Conservation (phyloP, 2,329 filamentous ascomycete genomes). For the Cercospora sp. region DNA sequence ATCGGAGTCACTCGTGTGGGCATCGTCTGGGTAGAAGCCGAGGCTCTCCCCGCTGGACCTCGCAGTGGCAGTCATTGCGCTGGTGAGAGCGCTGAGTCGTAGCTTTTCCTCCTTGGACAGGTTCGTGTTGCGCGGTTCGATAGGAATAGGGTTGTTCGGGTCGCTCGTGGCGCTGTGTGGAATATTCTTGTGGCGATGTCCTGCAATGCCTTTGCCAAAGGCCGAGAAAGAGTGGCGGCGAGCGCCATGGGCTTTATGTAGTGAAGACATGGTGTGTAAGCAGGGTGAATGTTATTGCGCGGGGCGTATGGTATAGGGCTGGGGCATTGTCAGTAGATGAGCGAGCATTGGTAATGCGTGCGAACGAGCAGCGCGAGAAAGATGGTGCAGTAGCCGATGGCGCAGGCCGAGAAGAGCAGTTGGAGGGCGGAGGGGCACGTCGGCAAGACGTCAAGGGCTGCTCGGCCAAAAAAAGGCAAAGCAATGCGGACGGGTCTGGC, state of each 20-base stretch:
- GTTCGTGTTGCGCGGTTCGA: conserved; percentile 40
- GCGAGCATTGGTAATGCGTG: conserved; percentile 11
- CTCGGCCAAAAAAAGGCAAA: not conserved
- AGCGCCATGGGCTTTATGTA: conserved; percentile 16
- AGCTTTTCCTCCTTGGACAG: conserved; percentile 27
- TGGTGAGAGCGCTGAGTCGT: conserved; percentile 32
- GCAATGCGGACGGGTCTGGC: not conserved
- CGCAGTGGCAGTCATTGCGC: conserved; percentile 21
- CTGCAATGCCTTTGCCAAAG: conserved; percentile 26
- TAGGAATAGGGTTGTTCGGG: conserved; percentile 49
- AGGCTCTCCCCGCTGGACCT: conserved; percentile 37
- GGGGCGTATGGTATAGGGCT: conserved; percentile 2
- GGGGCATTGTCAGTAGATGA: conserved; percentile 4
- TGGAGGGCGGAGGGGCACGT: not conserved
- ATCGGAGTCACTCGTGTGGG: conserved; percentile 29
- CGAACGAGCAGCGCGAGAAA: not conserved
- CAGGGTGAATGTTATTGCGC: not conserved
- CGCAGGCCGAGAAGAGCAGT: not conserved
- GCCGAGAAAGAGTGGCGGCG: conserved; percentile 37
- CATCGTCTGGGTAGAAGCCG: conserved; percentile 22
- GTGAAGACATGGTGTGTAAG: conserved; percentile 24
- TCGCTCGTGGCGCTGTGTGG: conserved; percentile 48
- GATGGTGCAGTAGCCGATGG: not conserved
- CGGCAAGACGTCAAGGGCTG: conserved; percentile 1
- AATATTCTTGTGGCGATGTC: conserved; percentile 41